Percentiles rank a stretch among this genome's conserved stretches.
Evolutionary conservation across 345 rosid genomes (phyloP).

Genomic region (Eucalyptus curtisii): DNA sequence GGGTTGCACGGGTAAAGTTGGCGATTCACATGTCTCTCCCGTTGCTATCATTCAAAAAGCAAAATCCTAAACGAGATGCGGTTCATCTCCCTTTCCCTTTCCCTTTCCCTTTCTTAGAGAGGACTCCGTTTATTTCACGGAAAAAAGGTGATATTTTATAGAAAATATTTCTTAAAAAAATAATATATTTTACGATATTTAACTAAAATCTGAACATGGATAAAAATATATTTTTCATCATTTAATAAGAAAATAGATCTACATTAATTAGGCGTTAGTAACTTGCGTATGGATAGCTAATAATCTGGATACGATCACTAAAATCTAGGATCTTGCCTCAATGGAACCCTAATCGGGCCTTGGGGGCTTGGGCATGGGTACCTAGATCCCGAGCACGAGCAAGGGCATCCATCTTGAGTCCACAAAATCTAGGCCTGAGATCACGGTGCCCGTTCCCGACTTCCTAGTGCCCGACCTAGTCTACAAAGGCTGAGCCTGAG

Average conservation of each 20-base stretch:
- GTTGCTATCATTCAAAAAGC: not conserved
- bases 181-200: too few relatives aligned
- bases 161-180: too few relatives aligned
- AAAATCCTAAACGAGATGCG: not conserved
- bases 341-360: accelerated
- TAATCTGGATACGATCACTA: accelerated
- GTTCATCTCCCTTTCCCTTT: not conserved
- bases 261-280: accelerated
- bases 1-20: not conserved
- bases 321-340: not conserved
- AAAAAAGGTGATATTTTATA: not conserved
- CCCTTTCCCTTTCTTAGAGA: accelerated
- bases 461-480: not conserved
- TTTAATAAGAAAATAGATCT: not conserved
- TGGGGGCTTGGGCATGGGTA: not conserved
- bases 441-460: accelerated
- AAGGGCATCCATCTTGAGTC: not conserved
- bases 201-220: too few relatives aligned
- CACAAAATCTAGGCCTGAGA: not conserved
- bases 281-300: too few relatives aligned
- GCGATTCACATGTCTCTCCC: not conserved
- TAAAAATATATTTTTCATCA: not conserved
- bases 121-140: accelerated
- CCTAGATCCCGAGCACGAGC: not conserved
- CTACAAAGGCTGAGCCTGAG: not conserved